A percentile compares a stretch with the other conserved stretches of the same genome.
Evolutionary conservation across 2,329 filamentous ascomycete species (phyloP).

Genomic region (Trichothecium sympodiale): DNA sequence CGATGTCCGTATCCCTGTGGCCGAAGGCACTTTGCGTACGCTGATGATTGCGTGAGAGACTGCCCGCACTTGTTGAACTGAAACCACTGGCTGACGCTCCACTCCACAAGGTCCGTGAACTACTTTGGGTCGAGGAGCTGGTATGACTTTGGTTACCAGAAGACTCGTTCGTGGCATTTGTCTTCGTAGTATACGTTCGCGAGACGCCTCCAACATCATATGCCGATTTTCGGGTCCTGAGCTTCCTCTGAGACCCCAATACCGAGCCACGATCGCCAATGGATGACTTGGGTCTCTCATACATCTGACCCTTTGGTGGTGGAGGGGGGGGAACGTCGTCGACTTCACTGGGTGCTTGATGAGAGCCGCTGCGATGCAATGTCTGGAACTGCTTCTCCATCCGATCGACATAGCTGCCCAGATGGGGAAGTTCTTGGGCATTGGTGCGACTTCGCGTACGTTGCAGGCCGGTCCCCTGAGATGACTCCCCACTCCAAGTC

Average conservation of each 20-base stretch:
- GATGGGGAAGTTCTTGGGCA: conserved; percentile 48
- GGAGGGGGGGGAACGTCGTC: conserved; percentile 49
- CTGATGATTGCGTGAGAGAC: conserved; percentile 67
- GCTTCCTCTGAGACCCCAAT: conserved; percentile 23
- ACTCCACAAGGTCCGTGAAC: conserved; percentile 84
- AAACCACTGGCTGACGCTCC: conserved; percentile 81
- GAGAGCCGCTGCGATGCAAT: conserved; percentile 49
- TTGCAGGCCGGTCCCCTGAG: conserved; percentile 24
- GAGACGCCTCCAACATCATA: conserved; percentile 67
- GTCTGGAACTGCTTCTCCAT: conserved; percentile 77
- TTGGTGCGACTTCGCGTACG: too few species aligned
- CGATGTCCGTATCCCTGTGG: conserved; percentile 41
- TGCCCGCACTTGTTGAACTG: conserved; percentile 91
- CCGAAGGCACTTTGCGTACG: conserved; percentile 56
- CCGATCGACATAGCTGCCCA: conserved; percentile 78
- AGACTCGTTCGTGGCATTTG: conserved; percentile 69
- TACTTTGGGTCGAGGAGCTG: conserved; percentile 66
- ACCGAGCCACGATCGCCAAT: conserved; percentile 27
- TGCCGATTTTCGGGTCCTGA: conserved; percentile 60
- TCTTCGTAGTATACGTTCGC: conserved; percentile 81
- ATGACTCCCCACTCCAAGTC: conserved; percentile 44
- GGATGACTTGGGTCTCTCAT: conserved; percentile 48
- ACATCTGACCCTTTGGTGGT: conserved; percentile 43
- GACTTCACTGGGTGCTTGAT: conserved; percentile 28
- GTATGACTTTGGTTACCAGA: conserved; percentile 60